Evolutionary conservation across 192 early-diverging fungal species (phyloP).

Genomic region (Backusella morwellensis): DNA sequence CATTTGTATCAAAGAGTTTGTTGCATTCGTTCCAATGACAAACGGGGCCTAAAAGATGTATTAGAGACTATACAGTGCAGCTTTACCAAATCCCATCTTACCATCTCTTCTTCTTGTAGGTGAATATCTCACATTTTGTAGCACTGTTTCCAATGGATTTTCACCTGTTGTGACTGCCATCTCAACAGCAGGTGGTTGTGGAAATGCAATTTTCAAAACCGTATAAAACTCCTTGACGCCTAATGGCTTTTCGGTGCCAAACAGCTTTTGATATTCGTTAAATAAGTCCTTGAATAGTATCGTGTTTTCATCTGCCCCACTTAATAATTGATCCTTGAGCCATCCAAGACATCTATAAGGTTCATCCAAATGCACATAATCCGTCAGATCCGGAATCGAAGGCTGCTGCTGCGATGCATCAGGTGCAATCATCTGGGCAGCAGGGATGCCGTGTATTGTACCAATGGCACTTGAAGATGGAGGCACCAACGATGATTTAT

Average conservation of each 20-base stretch:
- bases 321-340: constrained; percentile 48
- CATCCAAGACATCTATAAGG: constrained; percentile 57
- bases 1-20: constrained; percentile 28
- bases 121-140: constrained; percentile 27
- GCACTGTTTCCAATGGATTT: constrained; percentile 8
- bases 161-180: constrained; percentile 7
- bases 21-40: constrained; percentile 53
- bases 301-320: constrained; percentile 31
- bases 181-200: constrained; percentile 23
- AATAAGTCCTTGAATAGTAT: constrained; percentile 40
- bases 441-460: constrained; percentile 27
- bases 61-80: too few relatives aligned
- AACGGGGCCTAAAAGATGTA: neutral
- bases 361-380: constrained; percentile 47
- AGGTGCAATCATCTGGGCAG: constrained; percentile 7
- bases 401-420: constrained; percentile 5
- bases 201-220: constrained; percentile 34
- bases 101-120: constrained; percentile 17
- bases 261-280: constrained; percentile 42
- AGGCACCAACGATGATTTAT: constrained; percentile 33
- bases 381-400: constrained; percentile 34
- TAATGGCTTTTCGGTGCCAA: constrained; percentile 34
- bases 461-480: neutral
- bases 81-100: neutral
- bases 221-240: constrained; percentile 32